Evolutionary conservation across 2,329 filamentous ascomycete species (phyloP).

Genomic region (Apiospora koreana): DNA sequence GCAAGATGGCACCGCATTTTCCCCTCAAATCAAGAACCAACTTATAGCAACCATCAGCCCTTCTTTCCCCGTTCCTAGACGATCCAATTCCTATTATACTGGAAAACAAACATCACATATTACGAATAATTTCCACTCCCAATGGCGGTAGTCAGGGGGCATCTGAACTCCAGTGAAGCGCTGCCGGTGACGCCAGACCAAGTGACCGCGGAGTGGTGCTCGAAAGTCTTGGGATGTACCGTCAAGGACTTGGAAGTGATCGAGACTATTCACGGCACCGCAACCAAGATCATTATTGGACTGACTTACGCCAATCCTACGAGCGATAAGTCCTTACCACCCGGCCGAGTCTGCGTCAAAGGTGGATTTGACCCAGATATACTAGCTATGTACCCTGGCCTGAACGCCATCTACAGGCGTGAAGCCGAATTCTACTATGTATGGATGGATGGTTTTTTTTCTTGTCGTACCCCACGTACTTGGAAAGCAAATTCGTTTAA

Average conservation of each 20-base stretch:
- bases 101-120: too few relatives aligned
- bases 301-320: neutral
- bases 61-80: too few relatives aligned
- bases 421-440: conserved; percentile 19
- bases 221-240: conserved; percentile 14
- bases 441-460: neutral
- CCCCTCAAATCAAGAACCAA: too few relatives aligned
- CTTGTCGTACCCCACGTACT: neutral
- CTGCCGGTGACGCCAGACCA: conserved; percentile 11
- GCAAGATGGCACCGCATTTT: too few relatives aligned
- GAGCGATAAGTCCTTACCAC: neutral
- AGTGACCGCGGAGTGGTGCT: conserved; percentile 17
- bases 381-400: conserved; percentile 13
- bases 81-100: too few relatives aligned
- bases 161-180: neutral
- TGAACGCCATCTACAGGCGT: conserved; percentile 14
- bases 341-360: conserved; percentile 19
- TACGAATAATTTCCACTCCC: too few relatives aligned
- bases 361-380: conserved; percentile 20
- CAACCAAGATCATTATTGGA: conserved; percentile 17
- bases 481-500: too few relatives aligned
- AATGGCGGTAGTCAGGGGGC: neutral
- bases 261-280: conserved; percentile 14
- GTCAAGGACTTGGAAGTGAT: conserved; percentile 15
- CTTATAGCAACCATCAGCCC: too few relatives aligned